Evolutionary conservation across 176 grass and related monocot species (phyloP), one percentile per base, ranked within the genome.

Genomic region (Puya raimondii): DNA sequence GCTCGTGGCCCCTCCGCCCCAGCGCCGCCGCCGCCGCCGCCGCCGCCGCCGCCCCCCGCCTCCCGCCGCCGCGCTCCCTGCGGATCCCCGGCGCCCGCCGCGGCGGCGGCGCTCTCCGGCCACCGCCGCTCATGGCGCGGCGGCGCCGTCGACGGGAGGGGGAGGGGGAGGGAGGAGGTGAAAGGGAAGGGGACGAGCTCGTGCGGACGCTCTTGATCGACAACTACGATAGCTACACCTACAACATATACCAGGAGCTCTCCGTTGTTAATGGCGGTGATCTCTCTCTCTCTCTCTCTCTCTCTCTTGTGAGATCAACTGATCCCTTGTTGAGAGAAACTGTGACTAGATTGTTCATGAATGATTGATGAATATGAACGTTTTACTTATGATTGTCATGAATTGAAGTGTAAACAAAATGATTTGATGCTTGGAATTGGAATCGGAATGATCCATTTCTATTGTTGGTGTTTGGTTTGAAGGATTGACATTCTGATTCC

Each of bases 151-250:
- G 14, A 12, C 23, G 64, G 65, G 42, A 63, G 23, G 57, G 21
- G 25, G 49, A 53, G 61, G 18, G 72, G 14, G 58, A 75, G 21
- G 49, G 68, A 90, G 47, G 73, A 47, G 23, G 23, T 1, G 16
- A 23, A 11, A 54, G 58, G 56, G 49, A 29, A 68, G 23, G n/a
- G 11, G 61, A 69, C 29, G 85, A 69, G 56, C 59, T 83, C 42
- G 86, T 90, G n/a, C 81, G 93, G 72, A 92, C 93, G 64, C 86
- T 97, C 48, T 70, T 92, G 61, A 92, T 92, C 48, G 89, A 97
- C 73, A 97, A 92, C 82, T 90, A 97, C 69, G 93, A 97, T 79
- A 97, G 89, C 78, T 92, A 97, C 72, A 92, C 93, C 63, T 97
- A 97, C 70, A 97, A 97, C 79, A 85, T 97, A 74, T 92, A 87